Evolutionary conservation across 139 green algal genomes (phyloP), one percentile per base, ranked within the genome.

Genomic region (Picochlorum sp.): DNA sequence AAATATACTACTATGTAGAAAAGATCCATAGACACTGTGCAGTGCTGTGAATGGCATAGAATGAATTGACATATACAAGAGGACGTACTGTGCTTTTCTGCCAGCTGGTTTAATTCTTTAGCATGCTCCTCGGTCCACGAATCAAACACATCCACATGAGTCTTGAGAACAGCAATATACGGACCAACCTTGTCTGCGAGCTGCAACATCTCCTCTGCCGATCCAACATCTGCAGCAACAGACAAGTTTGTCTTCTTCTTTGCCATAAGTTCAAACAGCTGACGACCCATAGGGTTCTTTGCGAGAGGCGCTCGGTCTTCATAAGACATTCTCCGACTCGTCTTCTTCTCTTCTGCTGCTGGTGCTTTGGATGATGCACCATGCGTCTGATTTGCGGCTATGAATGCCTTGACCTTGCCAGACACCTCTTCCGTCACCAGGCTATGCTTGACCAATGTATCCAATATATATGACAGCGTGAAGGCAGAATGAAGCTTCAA

Each of bases 141-240:
- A 61, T 89, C 80, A 50, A 96, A 91, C 32, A 95, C 86, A 79
- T 98, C 92, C 4, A 98, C 92, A 74, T 99, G 94, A 4, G 94
- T 99, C 76, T 99, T 99, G 64, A 99, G 83, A 44, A 97, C 83
- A 65, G 87, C 95, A 69, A 99, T 96, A 74, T 97, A 80, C 4
- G 92, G 91, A 5, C 94, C 94, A 47, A 89, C 83, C 78, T 79
- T 64, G 7, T 97, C 92, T 1, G 94, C 94, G 51, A 99, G 65
- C 10, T 58, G 62, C 21, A 99, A 77, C 86, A 99, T 84, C 70
- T 97, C 85, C 47, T 87, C 84, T 4, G 79, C 78, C 8, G 87
- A 95, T 45, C 74, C 77, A 56, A 98, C 93, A 68, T 99, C 94
- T 28, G 88, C 92, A 15, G 94, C 94, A 37, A 98, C 91, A n/a